Base-by-base conservation (phyloP, 1,139 yeast species). In the Yamadazyma atmosphaerica region DNA sequence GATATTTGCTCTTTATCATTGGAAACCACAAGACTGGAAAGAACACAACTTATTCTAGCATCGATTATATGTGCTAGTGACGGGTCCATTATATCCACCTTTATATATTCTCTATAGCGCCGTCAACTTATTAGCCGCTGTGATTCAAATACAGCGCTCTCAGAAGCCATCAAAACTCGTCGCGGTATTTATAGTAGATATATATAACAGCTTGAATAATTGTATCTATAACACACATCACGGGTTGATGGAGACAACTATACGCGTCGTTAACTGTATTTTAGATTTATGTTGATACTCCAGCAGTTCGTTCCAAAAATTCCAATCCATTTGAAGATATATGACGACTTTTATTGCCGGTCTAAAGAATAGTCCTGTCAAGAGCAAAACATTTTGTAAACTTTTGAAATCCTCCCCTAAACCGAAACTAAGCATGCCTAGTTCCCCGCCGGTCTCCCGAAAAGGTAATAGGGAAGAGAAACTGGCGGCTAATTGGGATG, bases 21-120 rank as follows among this genome's bases (percentile, higher is more conserved):
- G 7, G 21, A 23, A 4, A 41, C 9, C 2, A 35, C 35, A 10
- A 43, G 32, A 3, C 17, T 29, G 14, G 39, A 17, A 11, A 43
- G 34, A 19, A 25, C 12, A 25, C 40, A 39, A 8, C 40, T 22
- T 19, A 42, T 39, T 12, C 32, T 27, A n/a, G 37, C 32, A 19
- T 42, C 45, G 13, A 39, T 40, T 10, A 34, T 28, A n/a, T n/a
- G 10, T 15, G 4, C 17, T 16, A 26, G 4, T 6, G 29, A 10
- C n/a, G 8, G 4, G 15, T 6, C 16, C 29, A 26, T 12, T 19
- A 9, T 6, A 6, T 6, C 9, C 9, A 9, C 22, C 22, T 6
- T 19, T 19, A 19, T 9, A 6, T 6, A 6, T 19, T 6, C 9
- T 9, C 9, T 19, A 6, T 9, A 19, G 22, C 9, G 22, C 22